Base-by-base conservation (phyloP, 306 rosid species). In the Glycine latifolia region DNA sequence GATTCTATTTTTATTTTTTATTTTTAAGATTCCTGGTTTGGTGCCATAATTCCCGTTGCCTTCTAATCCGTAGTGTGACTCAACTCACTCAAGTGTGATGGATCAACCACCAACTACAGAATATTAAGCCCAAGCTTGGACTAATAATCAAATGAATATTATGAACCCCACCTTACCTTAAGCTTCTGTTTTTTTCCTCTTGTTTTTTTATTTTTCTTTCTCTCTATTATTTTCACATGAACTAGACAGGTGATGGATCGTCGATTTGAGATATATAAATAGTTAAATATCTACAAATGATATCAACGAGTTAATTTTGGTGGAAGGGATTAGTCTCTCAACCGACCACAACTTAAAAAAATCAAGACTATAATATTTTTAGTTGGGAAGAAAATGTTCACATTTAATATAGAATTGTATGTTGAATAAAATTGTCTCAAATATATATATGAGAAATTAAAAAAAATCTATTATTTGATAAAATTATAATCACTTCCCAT, bases 31-130 rank as follows among this genome's bases (percentile, higher is more conserved):
- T 82, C 88, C 89, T 61, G 55, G 79, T 81, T 85, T 62, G 65
- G 77, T 83, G 92, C 85, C 92, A 79, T 76, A 76, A 85, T 83
- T 87, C 60, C 89, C 89, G 92, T 83, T 71, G 49, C 60, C 75
- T 70, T 83, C 46, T 8, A 31, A 52, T 69, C 16, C 85, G 8
- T 48, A 49, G 67, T 50, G 59, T 46, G 13, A 67, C 65, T 77
- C n/a, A n/a, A n/a, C n/a, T n/a, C n/a, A n/a, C n/a, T n/a, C 61
- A 56, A 63, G 52, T 8, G 77, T 52, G 85, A 85, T 83, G 75
- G 75, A 85, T 73, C 86, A 87, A 82, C 90, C 33, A 75, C 86
- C 82, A 35, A 14, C 52, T 59, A n/a, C 54, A 16, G 11, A 71
- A 83, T 61, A 59, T 65, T 76, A 68, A 52, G 12, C 41, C 67